Percentiles rank a stretch among this genome's conserved stretches.
phyloP scores from a whole-genome alignment of 2,329 filamentous ascomycete species.

The Neofusicoccum ribis region DNA sequence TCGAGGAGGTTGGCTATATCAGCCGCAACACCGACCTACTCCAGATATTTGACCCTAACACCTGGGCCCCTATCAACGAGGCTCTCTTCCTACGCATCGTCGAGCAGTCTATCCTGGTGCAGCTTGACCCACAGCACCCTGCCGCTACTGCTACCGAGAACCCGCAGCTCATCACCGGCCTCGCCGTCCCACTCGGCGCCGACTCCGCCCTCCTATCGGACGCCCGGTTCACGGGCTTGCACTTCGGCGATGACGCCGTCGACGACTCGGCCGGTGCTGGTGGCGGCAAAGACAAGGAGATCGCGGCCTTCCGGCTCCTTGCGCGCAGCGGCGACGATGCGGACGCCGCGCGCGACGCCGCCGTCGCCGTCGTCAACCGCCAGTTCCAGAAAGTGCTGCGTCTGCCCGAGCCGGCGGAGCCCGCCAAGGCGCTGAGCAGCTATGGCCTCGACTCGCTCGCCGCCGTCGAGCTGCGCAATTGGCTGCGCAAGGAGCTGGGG shows the following conservation, averaged over 20 bases:
- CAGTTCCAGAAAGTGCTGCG: background rate
- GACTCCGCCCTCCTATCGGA: background rate
- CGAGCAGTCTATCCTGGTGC: conserved; percentile 21
- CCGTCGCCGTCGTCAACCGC: background rate
- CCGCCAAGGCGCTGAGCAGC: conserved; percentile 22
- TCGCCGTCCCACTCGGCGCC: background rate
- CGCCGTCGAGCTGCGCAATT: conserved; percentile 41
- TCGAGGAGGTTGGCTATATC: conserved; percentile 27
- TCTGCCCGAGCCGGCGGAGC: conserved; percentile 20
- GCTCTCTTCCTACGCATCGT: conserved; percentile 21
- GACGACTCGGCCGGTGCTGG: background rate
- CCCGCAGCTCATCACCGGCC: background rate
- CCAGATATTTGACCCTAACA: background rate
- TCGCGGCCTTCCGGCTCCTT: too few species aligned
- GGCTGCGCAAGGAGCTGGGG: conserved; percentile 38
- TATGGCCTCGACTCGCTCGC: conserved; percentile 36
- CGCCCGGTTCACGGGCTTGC: background rate
- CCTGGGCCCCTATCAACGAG: conserved; percentile 23
- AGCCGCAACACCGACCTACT: conserved; percentile 10
- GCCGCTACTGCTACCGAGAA: background rate
- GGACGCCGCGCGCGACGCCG: background rate
- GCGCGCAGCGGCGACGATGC: too few species aligned
- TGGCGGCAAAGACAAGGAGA: background rate
- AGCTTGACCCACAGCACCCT: background rate
- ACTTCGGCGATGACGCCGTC: background rate